Evolutionary conservation across 2,329 filamentous ascomycete genomes (phyloP), one percentile per base, ranked within the genome.

Genomic region (Immersiporthe knoxdaviesiana): DNA sequence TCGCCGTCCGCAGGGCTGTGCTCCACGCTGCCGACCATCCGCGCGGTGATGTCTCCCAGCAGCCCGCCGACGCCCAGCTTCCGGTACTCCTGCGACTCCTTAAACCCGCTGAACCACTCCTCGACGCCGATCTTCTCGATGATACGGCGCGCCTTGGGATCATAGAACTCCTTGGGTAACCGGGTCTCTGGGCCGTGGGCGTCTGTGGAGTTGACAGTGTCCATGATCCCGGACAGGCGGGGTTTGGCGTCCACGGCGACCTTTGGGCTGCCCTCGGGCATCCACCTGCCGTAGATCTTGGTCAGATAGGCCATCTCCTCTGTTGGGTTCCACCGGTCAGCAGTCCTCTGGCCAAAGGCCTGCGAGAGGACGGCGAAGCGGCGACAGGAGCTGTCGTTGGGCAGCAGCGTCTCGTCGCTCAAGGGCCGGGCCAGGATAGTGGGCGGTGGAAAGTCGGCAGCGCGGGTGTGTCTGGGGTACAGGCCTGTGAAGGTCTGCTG

Each of bases 141-240:
- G 71, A 94, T 91, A 3, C 84, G 84, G 63, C 88, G 85, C 4
- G 86, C 88, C 76, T 90, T 91, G 24, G 85, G 77, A 76, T 97
- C 93, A 79, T 98, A 98, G 79, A 99, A 98, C 72, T 94, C 92
- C 12, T 85, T 83, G 0, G 96, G 96, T 2, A 98, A 85, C 60
- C 86, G 89, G 0, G 94, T 97, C 14, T 87, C 86, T 0, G 91
- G 88, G 0, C 92, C 93, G 77, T 98, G 96, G 2, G 94, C 95
- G 16, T 92, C 84, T 0, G 93, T 97, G 8, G 93, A 89, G 77
- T 97, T 98, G 76, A 98, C 87, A 0, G 93, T 96, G 80, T 99
- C 96, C 91, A 97, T 93, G 75, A 99, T 91, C 66, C 96, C 96
- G 7, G 90, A 94, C 16, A 98, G 84, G 59, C 94, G 86, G 0